phyloP scores from a whole-genome alignment of 768 basidiomycete species.

The Kwoniella shandongensis region DNA sequence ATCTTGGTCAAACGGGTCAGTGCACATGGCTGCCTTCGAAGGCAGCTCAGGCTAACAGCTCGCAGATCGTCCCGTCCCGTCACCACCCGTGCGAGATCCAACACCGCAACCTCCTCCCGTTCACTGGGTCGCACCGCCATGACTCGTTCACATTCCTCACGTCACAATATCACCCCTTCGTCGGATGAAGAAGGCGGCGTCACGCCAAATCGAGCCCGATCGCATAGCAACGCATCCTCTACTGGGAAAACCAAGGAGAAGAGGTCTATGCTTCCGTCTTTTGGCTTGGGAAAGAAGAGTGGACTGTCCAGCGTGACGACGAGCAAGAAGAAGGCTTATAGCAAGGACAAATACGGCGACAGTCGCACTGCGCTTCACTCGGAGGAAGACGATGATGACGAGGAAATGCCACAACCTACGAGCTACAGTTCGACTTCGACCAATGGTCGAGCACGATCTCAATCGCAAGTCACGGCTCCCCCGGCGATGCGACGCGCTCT shows the following conservation, averaged over 20 bases:
- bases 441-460: conserved; percentile 29
- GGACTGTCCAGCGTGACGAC: conserved; percentile 16
- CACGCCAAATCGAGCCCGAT: conserved; percentile 45
- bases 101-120: conserved; percentile 18
- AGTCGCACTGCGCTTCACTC: conserved; percentile 25
- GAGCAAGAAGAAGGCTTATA: conserved; percentile 13
- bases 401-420: conserved; percentile 16
- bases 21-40: conserved; percentile 9
- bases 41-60: not conserved
- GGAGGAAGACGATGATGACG: conserved; percentile 43
- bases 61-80: not conserved
- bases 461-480: conserved; percentile 19
- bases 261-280: conserved; percentile 39
- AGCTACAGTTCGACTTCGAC: not conserved
- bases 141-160: conserved; percentile 16
- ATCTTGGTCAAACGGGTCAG: conserved; percentile 69
- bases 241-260: conserved; percentile 36
- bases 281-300: conserved; percentile 49
- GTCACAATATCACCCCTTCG: conserved; percentile 14
- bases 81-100: conserved; percentile 44
- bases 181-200: conserved; percentile 39
- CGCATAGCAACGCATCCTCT: conserved; percentile 46
- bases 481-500: conserved; percentile 29
- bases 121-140: conserved; percentile 12
- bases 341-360: conserved; percentile 33